Conservation (phyloP, 1,284 basidiomycete genomes). For the Phenoliferia sp. region DNA sequence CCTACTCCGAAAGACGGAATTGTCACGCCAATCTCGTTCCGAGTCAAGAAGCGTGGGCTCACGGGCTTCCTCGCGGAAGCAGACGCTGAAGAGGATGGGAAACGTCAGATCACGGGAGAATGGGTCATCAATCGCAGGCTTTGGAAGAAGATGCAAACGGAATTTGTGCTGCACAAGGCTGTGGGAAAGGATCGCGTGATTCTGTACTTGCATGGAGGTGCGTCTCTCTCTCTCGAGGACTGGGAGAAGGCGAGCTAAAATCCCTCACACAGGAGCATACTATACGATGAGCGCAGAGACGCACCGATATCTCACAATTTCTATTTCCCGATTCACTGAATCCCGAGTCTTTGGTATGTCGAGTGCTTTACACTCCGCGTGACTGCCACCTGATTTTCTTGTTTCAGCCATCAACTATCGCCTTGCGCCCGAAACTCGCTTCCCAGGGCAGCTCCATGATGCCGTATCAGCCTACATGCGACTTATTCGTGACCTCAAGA, state of each 20-base stretch:
- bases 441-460: constrained; percentile 91
- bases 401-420: constrained; percentile 85
- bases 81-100: constrained; percentile 67
- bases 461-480: constrained; percentile 81
- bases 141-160: constrained; percentile 80
- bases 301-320: constrained; percentile 85
- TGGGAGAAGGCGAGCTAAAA: neutral
- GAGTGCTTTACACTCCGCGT: neutral
- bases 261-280: constrained; percentile 64
- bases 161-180: constrained; percentile 51
- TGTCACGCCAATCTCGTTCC: constrained; percentile 90
- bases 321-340: constrained; percentile 82
- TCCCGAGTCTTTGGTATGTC: constrained; percentile 84
- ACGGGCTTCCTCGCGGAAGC: constrained; percentile 70
- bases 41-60: constrained; percentile 65
- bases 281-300: constrained; percentile 92
- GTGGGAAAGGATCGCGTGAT: constrained; percentile 62
- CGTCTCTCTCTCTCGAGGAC: constrained; percentile 32
- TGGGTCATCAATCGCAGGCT: constrained; percentile 92
- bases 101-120: constrained; percentile 81
- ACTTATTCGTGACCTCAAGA: constrained; percentile 79
- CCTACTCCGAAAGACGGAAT: constrained; percentile 90
- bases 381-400: constrained; percentile 8
- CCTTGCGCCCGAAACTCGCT: constrained; percentile 86
- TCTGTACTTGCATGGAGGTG: constrained; percentile 89